Conservation (phyloP, 129 eudicot genomes). For the Flaveria linearis region DNA sequence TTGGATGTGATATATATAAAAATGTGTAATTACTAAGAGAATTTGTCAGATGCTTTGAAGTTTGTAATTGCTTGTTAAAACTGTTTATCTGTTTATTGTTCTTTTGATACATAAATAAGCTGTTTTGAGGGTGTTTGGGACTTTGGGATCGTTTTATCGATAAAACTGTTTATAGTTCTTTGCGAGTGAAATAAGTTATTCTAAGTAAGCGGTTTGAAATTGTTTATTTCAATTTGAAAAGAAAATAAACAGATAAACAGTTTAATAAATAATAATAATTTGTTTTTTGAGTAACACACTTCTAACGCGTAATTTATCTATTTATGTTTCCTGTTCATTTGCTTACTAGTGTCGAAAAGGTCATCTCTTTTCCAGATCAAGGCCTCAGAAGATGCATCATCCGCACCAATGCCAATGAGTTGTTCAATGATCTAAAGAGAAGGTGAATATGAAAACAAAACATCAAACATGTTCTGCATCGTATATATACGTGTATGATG, state of each 20-base stretch:
- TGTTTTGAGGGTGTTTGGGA: not conserved
- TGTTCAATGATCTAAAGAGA: constrained; percentile 73
- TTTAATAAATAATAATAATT: too few species aligned
- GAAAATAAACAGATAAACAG: too few species aligned
- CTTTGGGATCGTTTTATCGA: too few species aligned
- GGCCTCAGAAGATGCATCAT: constrained; percentile 79
- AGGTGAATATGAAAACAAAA: constrained; percentile 45
- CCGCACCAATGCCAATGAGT: constrained; percentile 54
- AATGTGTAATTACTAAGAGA: too few species aligned
- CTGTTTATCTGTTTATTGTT: not conserved
- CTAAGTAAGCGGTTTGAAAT: too few species aligned
- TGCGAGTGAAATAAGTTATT: too few species aligned
- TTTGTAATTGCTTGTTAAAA: not conserved
- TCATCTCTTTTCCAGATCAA: constrained; percentile 57
- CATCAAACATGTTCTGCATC: not conserved
- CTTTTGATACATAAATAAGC: not conserved
- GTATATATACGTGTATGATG: not conserved
- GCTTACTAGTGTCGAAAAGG: constrained; percentile 51
- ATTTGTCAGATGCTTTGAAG: not conserved
- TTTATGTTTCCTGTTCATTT: not conserved
- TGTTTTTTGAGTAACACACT: not conserved
- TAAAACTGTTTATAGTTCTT: too few species aligned
- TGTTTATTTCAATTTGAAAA: too few species aligned
- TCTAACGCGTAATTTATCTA: not conserved
- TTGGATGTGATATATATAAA: too few species aligned